Conservation (phyloP, 768 basidiomycete species). For the Gautieria morchelliformis region DNA sequence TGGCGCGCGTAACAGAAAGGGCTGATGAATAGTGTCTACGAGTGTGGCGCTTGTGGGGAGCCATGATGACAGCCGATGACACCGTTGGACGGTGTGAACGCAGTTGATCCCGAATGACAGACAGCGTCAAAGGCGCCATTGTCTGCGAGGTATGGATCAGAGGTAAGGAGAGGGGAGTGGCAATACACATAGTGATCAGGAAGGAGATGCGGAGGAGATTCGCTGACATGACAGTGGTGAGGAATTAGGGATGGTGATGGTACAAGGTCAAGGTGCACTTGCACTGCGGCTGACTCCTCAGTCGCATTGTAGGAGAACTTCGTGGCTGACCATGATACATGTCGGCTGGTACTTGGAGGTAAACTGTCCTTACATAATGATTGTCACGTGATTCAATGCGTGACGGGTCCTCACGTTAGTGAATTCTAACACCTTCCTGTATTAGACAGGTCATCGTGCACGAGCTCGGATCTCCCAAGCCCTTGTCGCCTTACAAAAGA, state of each 20-base stretch:
- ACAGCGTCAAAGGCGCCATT: neutral
- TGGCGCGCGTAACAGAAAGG: neutral
- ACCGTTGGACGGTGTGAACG: neutral
- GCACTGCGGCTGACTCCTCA: too few relatives aligned
- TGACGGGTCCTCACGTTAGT: too few relatives aligned
- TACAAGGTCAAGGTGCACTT: neutral
- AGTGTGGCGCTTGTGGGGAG: neutral
- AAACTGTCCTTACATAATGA: too few relatives aligned
- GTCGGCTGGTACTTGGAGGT: too few relatives aligned
- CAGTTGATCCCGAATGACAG: neutral
- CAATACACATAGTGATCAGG: neutral
- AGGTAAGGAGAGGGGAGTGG: neutral
- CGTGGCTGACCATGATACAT: too few relatives aligned
- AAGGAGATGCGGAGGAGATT: neutral
- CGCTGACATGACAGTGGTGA: neutral
- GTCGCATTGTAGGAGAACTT: too few relatives aligned
- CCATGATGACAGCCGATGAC: neutral
- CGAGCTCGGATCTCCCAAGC: too few relatives aligned
- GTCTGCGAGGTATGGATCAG: too few relatives aligned
- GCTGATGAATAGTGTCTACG: neutral
- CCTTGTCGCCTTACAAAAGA: too few relatives aligned
- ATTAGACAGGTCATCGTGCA: too few relatives aligned
- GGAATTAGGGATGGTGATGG: neutral
- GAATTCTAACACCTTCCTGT: too few relatives aligned
- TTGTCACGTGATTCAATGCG: too few relatives aligned